Evolutionary conservation across 441 rosid species (phyloP).

Genomic region (Cnidoscolus chayamansa): DNA sequence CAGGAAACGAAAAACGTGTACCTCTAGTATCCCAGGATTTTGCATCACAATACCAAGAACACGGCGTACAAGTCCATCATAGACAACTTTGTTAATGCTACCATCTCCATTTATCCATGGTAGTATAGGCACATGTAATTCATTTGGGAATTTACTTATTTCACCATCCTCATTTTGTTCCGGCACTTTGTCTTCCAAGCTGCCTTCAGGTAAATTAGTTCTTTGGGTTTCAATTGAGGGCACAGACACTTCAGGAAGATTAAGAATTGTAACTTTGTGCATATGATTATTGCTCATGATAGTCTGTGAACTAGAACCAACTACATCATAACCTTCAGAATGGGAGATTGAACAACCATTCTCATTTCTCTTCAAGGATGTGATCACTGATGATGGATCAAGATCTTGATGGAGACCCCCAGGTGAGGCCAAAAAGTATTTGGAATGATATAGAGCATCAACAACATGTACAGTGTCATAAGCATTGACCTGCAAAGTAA

Average conservation of each 20-base stretch:
- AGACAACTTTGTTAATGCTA: constrained; percentile 57
- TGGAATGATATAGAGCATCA: constrained; percentile 77
- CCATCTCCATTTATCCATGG: constrained; percentile 98
- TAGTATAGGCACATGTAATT: constrained; percentile 53
- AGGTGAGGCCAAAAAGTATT: constrained; percentile 59
- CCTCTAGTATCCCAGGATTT: constrained; percentile 90
- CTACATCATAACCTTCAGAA: constrained; percentile 36
- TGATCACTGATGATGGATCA: constrained; percentile 31
- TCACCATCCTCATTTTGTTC: constrained; percentile 30
- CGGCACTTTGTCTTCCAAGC: constrained; percentile 25
- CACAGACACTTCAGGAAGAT: constrained; percentile 63
- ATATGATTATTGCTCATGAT: constrained; percentile 34
- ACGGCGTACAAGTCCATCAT: constrained; percentile 72
- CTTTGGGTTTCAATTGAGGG: constrained; percentile 32
- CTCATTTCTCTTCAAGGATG: constrained; percentile 34
- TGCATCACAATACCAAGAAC: constrained; percentile 82
- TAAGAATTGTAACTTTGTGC: constrained; percentile 86
- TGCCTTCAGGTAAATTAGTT: constrained; percentile 31
- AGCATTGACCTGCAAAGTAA: constrained; percentile 54
- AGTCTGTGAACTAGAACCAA: constrained; percentile 30
- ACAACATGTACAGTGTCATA: constrained; percentile 64
- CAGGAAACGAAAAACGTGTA: constrained; percentile 29
- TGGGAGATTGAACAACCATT: constrained; percentile 27
- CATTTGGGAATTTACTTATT: constrained; percentile 31
- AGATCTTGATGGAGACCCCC: constrained; percentile 35